These are phyloP conservation scores for Betula pendula DNA, from an alignment of 306 rosid genomes.

Conservation along the genomic window DNA sequence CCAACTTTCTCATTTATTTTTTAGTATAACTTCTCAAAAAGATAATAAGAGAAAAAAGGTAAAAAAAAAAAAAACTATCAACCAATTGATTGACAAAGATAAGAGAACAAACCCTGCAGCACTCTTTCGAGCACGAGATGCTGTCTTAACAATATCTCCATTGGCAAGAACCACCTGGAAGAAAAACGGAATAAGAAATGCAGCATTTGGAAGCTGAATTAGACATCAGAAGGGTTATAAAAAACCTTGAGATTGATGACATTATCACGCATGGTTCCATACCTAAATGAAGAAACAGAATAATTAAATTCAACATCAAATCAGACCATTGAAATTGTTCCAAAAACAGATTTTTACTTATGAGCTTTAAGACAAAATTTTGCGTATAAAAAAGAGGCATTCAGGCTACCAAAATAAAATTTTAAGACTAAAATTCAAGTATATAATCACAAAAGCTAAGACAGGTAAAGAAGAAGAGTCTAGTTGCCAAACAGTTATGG, in stretches of 20 bases:
- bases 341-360: background rate
- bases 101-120: conserved; percentile 77
- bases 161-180: conserved; percentile 84
- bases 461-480: background rate
- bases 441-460: background rate
- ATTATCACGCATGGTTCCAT: conserved; percentile 97
- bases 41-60: conserved; percentile 14
- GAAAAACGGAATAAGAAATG: conserved; percentile 35
- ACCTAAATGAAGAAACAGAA: conserved; percentile 63
- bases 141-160: conserved; percentile 89
- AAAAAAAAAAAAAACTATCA: conserved; percentile 9
- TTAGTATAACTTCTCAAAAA: background rate
- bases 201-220: conserved; percentile 17
- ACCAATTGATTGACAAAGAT: conserved; percentile 19
- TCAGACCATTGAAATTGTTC: conserved; percentile 9
- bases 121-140: conserved; percentile 95
- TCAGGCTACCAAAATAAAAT: too few relatives aligned
- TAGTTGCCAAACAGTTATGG: background rate
- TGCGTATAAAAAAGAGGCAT: background rate
- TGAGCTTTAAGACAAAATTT: background rate
- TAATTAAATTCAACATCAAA: conserved; percentile 36
- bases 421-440: background rate
- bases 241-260: conserved; percentile 85
- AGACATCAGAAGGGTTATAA: conserved; percentile 13
- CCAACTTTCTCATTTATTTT: background rate